phyloP scores from a whole-genome alignment of 2,329 filamentous ascomycete genomes.

The Tolypocladium pustulatum region DNA sequence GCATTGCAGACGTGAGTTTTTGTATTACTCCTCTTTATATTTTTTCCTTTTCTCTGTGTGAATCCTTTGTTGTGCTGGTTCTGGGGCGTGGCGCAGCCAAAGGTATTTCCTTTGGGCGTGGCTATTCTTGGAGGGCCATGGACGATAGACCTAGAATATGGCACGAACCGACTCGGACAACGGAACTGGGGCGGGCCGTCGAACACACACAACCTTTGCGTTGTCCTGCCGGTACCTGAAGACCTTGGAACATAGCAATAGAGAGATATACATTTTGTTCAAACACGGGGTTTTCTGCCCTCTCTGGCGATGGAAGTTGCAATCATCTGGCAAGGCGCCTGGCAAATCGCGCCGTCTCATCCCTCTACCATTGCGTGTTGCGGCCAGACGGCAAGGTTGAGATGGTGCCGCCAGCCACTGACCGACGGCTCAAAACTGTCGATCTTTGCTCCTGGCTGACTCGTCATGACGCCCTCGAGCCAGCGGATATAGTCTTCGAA shows the following conservation, averaged over 20 bases:
- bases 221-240: background rate
- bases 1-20: conserved; percentile 2
- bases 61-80: background rate
- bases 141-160: background rate
- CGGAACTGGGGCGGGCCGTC: background rate
- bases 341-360: background rate
- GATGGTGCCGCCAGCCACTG: background rate
- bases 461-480: conserved; percentile 27
- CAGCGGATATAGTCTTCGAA: conserved; percentile 32
- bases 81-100: background rate
- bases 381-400: background rate
- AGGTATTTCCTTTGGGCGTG: background rate
- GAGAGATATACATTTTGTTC: background rate
- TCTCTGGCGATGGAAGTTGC: background rate
- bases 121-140: background rate
- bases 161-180: background rate
- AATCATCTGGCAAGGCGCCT: background rate
- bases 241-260: background rate
- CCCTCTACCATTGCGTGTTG: background rate
- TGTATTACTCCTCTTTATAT: background rate
- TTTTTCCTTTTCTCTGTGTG: background rate
- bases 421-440: conserved; percentile 9
- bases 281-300: background rate
- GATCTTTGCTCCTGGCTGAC: conserved; percentile 10
- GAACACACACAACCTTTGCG: background rate